A percentile compares a stretch with the other conserved stretches of the same genome.
These are phyloP conservation scores for Fusarium solani-melongenae DNA, from an alignment of 2,329 filamentous ascomycete genomes.

Conservation along the genomic window DNA sequence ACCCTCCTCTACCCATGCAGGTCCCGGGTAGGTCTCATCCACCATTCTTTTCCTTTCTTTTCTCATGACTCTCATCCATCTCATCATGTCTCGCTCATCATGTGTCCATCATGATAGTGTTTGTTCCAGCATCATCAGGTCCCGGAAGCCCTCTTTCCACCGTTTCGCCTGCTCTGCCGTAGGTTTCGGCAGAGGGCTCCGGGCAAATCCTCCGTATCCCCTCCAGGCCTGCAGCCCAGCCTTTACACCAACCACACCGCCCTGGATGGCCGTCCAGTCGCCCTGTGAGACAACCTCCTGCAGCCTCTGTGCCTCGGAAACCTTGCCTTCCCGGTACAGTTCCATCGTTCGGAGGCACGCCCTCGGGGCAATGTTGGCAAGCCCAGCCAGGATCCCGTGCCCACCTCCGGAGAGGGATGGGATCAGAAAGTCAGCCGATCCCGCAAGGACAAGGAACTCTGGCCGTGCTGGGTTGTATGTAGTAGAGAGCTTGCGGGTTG, in stretches of 20 bases:
- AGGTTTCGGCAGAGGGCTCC: slow-evolving; percentile 53
- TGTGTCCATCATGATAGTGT: slow-evolving; percentile 44
- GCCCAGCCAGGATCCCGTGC: slow-evolving; percentile 76
- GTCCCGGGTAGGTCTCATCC: slow-evolving; percentile 12
- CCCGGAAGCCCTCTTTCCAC: slow-evolving; percentile 68
- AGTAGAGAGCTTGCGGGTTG: slow-evolving; percentile 58
- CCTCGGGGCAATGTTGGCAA: slow-evolving; percentile 78
- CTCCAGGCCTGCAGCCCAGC: slow-evolving; percentile 72
- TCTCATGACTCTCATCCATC: neutral
- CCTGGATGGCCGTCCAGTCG: slow-evolving; percentile 79
- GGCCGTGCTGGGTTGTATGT: slow-evolving; percentile 18
- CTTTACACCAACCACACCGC: slow-evolving; percentile 79
- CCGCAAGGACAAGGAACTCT: slow-evolving; percentile 76
- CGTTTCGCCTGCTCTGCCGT: slow-evolving; percentile 58
- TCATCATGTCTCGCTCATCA: slow-evolving; percentile 8
- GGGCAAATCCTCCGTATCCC: slow-evolving; percentile 71
- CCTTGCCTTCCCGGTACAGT: slow-evolving; percentile 67
- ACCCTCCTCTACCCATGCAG: slow-evolving; percentile 22
- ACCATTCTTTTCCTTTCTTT: neutral
- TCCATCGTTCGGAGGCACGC: slow-evolving; percentile 71
- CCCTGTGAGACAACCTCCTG: slow-evolving; percentile 75
- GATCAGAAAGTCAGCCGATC: slow-evolving; percentile 78
- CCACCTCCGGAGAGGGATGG: slow-evolving; percentile 76
- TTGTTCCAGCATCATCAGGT: slow-evolving; percentile 64
- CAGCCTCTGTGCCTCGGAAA: slow-evolving; percentile 69